Percentiles rank a stretch among this genome's conserved stretches.
phyloP scores from a whole-genome alignment of 225 moss, liverwort and hornwort genomes.

The Neckera pumila region DNA sequence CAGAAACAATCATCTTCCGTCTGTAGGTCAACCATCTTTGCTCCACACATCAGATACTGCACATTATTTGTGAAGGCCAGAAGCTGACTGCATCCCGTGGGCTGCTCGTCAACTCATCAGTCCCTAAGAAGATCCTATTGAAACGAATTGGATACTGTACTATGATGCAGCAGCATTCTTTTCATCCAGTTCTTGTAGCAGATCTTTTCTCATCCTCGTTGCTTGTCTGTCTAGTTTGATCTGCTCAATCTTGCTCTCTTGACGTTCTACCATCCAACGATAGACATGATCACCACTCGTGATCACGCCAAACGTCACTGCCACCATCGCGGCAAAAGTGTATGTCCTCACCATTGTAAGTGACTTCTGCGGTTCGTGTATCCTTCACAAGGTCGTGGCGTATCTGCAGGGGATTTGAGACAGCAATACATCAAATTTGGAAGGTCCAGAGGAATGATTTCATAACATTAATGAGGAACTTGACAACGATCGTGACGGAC shows the following conservation, averaged over 20 bases:
- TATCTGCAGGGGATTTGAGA: slow-evolving; percentile 6
- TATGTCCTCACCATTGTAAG: slow-evolving; percentile 47
- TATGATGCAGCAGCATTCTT: slow-evolving; percentile 20
- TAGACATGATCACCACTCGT: slow-evolving; percentile 38
- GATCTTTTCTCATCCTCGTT: slow-evolving; percentile 23
- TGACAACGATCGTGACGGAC: neutral
- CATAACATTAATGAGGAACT: neutral
- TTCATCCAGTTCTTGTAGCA: slow-evolving; percentile 36
- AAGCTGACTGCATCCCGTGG: neutral
- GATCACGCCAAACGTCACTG: slow-evolving; percentile 26
- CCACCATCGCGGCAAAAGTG: slow-evolving; percentile 49
- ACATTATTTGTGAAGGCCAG: neutral
- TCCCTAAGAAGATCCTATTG: neutral
- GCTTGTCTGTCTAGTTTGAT: slow-evolving; percentile 47
- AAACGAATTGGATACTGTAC: neutral
- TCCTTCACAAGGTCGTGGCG: neutral
- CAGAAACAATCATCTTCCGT: neutral
- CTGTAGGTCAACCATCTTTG: neutral
- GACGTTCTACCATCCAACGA: slow-evolving; percentile 52
- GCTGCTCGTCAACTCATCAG: neutral
- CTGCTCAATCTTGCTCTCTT: slow-evolving; percentile 44
- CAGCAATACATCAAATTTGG: neutral
- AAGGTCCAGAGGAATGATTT: neutral
- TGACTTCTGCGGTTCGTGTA: neutral
- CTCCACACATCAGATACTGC: neutral